Evolutionary conservation across 345 rosid species (phyloP), one percentile per base, ranked within the genome.

Genomic region (Raphanus raphanistrum): DNA sequence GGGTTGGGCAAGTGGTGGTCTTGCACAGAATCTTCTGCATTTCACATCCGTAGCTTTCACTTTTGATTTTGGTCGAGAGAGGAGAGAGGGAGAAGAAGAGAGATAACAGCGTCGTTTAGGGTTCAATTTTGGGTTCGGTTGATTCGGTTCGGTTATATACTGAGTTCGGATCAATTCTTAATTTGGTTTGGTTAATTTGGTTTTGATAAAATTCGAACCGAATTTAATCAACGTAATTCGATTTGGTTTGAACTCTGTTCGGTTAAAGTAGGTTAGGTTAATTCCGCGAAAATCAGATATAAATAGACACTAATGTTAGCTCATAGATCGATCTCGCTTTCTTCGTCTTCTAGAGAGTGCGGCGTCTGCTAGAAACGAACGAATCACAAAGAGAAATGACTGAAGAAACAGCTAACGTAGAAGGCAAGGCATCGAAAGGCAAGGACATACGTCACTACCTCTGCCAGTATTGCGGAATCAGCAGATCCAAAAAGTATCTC

Each of bases 401-500:
- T 15, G 88, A 84, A 68, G 89, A 87, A 78, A 76, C 28, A 63
- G 66, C 63, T 21, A 36, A 26, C 5, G 21, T 41, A 0, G 79
- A 68, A 15, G 35, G 13, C 2, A 57, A 68, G n/a, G 57, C 61
- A 8, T 43, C 87, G 1, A 78, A 72, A 21, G 79, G 71, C 35
- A 85, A 84, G 63, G 97, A 94, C 63, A 82, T 86, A 45, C 79
- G 97, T 25, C 90, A 90, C 0, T 90, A 92, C 81, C 86, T 76
- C 62, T 94, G 98, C 64, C 84, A 94, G 17, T 88, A 80, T 74
- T 94, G 98, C 10, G 97, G 98, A 25, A 86, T 92, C 79, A 89
- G 88, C 83, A 85, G 97, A 83, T 94, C 97, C 27, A 92, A 94
- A 81, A 94, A 86, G 80, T 75, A 90, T 66, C 92, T 90, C 52